Percentiles rank a stretch among this genome's conserved stretches.
phyloP scores from a whole-genome alignment of 2,329 filamentous ascomycete species.

The Ilyonectria mors-panacis region DNA sequence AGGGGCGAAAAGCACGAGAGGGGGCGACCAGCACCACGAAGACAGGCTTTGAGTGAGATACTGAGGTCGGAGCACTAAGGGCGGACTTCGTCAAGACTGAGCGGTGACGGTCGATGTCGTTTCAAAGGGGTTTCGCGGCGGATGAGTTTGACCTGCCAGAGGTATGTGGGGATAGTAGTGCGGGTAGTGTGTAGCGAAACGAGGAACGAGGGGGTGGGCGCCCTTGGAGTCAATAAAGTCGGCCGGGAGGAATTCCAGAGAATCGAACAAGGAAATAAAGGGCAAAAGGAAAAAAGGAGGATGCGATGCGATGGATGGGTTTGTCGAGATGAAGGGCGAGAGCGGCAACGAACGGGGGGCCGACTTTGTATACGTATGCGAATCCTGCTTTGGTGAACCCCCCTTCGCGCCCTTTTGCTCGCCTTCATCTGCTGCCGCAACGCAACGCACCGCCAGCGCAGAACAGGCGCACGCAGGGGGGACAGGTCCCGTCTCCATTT shows the following conservation, averaged over 20 bases:
- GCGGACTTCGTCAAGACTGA: slow-evolving; percentile 40
- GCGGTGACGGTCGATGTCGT: slow-evolving; percentile 16
- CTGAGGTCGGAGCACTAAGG: slow-evolving; percentile 29
- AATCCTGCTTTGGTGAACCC: not conserved
- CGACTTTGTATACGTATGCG: slow-evolving; percentile 26
- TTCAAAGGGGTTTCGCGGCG: slow-evolving; percentile 33
- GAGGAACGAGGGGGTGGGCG: slow-evolving; percentile 15
- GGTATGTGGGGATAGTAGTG: slow-evolving; percentile 23
- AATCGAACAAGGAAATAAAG: slow-evolving; percentile 12
- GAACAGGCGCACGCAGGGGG: slow-evolving; percentile 12
- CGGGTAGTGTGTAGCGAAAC: not conserved
- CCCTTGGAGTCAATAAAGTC: slow-evolving; percentile 25
- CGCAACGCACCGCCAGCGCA: slow-evolving; percentile 28
- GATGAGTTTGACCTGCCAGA: slow-evolving; percentile 31
- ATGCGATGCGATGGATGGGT: slow-evolving; percentile 17
- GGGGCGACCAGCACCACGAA: slow-evolving; percentile 41
- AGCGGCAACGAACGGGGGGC: slow-evolving; percentile 17
- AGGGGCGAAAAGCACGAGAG: slow-evolving; percentile 10
- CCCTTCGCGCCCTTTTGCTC: not conserved
- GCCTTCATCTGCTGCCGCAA: not conserved
- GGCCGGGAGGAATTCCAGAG: slow-evolving; percentile 36
- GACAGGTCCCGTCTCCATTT: slow-evolving; percentile 1
- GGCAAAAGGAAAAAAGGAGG: slow-evolving; percentile 16
- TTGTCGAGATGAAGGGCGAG: slow-evolving; percentile 31
- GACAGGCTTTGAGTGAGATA: slow-evolving; percentile 19